Base-by-base conservation (phyloP, 2,329 filamentous ascomycete species). In the Fusarium humuli region DNA sequence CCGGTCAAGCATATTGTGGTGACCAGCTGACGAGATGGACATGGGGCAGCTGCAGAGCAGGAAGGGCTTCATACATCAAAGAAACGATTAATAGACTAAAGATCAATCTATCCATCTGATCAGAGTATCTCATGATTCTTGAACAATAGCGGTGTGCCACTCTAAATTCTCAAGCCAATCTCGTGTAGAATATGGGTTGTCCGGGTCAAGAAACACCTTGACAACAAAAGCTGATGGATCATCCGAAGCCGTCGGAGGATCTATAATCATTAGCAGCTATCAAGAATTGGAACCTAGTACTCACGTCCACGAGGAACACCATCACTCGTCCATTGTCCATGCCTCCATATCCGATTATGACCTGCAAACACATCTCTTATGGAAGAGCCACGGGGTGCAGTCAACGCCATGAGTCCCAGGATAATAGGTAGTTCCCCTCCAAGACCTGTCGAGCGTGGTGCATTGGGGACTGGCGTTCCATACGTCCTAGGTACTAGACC, bases 381-480 rank as follows among this genome's bases (percentile, higher is more conserved):
- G 0, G 68, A 37, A 20, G 60, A 68, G 9, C 59, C 48, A 2
- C n/a, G 20, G 3, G 69, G 7, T 7, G 72, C 58, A 61, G 60
- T 67, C 41, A 83, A 77, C 2, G 80, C 80, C 79, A 83, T 82
- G n/a, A 83, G 65, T 2, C 77, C 82, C 6, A 83, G 67, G 13
- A 83, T 69, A 9, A 82, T 77, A 6, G 77, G 70, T 14, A 83
- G 55, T n/a, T 81, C 76, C 18, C 82, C 82, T 2, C 77, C 75
- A 1, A 83, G 76, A 0, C 81, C 81, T 1, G 8, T 20, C 0
- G 81, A 82, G 0, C 7, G 46, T 5, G 52, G 70, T 2, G 60
- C 11, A 7, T 37, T 16, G 4, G 42, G 1, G 5, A 11, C 4
- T 1, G 72, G 71, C 32, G 74, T 73, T 20, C 40, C 52, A 60